Evolutionary conservation across 2,329 filamentous ascomycete species (phyloP).

Genomic region (Cordyceps pruinosa): DNA sequence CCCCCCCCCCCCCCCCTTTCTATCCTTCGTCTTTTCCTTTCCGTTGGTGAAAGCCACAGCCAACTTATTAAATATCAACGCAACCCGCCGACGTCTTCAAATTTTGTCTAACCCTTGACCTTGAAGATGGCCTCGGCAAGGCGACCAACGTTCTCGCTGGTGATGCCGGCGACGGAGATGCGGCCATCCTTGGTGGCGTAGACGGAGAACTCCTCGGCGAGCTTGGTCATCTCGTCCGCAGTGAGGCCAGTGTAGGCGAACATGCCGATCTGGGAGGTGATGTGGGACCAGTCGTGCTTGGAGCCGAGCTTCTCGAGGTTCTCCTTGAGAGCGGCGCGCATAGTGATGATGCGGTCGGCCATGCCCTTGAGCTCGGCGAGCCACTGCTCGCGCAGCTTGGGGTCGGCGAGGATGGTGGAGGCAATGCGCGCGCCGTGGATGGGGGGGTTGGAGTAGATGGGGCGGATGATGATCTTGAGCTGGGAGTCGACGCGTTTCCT

Average conservation of each 20-base stretch:
- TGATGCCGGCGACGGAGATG: constrained; percentile 82
- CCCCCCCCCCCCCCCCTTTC: neutral
- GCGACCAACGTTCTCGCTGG: constrained; percentile 68
- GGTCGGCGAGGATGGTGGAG: constrained; percentile 81
- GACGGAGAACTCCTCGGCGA: constrained; percentile 94
- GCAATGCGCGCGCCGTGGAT: constrained; percentile 94
- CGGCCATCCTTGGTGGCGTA: constrained; percentile 92
- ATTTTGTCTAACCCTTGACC: constrained; percentile 57
- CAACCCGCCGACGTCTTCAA: neutral
- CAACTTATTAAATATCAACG: neutral
- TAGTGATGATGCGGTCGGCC: constrained; percentile 98
- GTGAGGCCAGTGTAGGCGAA: constrained; percentile 96
- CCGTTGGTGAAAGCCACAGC: neutral
- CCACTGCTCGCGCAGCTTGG: constrained; percentile 86
- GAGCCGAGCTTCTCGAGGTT: constrained; percentile 93
- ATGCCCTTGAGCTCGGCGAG: constrained; percentile 94
- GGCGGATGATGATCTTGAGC: constrained; percentile 95
- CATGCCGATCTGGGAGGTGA: constrained; percentile 98
- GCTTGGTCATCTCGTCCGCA: constrained; percentile 80
- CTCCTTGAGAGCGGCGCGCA: constrained; percentile 89
- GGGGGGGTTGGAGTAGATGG: constrained; percentile 96
- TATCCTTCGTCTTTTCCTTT: neutral
- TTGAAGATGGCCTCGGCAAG: constrained; percentile 80
- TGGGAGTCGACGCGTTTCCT: constrained; percentile 95
- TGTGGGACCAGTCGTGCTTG: constrained; percentile 98